Evolutionary conservation across 2,329 filamentous ascomycete genomes (phyloP), one percentile per base, ranked within the genome.

Genomic region (Davidsoniella eucalypti): DNA sequence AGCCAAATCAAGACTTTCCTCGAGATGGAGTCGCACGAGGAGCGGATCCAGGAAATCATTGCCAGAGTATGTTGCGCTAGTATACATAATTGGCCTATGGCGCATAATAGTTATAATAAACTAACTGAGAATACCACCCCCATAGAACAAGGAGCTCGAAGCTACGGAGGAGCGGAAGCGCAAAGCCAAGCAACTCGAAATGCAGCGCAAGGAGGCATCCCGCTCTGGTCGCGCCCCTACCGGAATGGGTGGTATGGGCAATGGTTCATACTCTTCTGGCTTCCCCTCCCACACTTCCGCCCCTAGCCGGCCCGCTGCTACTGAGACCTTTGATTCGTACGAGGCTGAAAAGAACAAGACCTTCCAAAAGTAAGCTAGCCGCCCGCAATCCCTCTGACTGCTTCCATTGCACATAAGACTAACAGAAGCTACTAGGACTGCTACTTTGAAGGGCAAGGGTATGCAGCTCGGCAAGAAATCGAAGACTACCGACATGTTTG

Each of bases 391-490:
- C 23, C 21, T 21, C 10, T 42, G 4, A 48, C 57, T 55, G 55
- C 48, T 10, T 25, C 8, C 18, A 33, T 33, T 10, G 29, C 7
- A 12, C 29, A 33, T 33, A 41, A 44, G 17, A 36, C 47, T 55
- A 53, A 54, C 51, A 37, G 33, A 47, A 39, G n/a, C 29, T 47
- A 42, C 50, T 56, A 77, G 71, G 61, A 69, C 74, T 47, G 63
- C 77, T 60, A 77, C 84, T 47, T 76, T 82, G 53, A 87, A 93
- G 68, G 87, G 87, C 59, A 98, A 98, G 72, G 92, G 92, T 58
- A 98, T 98, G 93, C 90, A 96, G 66, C 73, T 98, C 52, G 92
- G 92, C 67, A 96, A 96, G 73, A 98, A 98, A 70, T 94, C 86
- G 54, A 96, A 96, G 72, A 88, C 86, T 18, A 94, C 84, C 26